A percentile compares a stretch with the other conserved stretches of the same genome.
Conservation (phyloP, 192 early-diverging fungal species). For the Coemansia sp. region DNA sequence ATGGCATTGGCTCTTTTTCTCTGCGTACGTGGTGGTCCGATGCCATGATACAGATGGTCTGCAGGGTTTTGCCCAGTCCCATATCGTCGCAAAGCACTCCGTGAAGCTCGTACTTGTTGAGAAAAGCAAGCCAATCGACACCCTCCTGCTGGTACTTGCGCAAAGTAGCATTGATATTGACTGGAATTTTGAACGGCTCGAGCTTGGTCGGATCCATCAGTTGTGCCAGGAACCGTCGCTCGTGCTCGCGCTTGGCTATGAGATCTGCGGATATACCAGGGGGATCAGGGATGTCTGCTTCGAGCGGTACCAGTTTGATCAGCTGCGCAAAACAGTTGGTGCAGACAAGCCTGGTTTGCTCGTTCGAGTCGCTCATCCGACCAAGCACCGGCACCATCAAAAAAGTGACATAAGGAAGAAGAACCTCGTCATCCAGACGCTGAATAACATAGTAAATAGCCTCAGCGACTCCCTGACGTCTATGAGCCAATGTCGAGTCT, state of each 20-base stretch:
- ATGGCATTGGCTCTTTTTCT: constrained; percentile 72
- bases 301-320: constrained; percentile 93
- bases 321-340: constrained; percentile 95
- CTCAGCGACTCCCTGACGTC: constrained; percentile 90
- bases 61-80: constrained; percentile 97
- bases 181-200: constrained; percentile 82
- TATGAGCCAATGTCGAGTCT: constrained; percentile 62
- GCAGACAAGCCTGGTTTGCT: constrained; percentile 81
- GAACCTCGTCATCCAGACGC: constrained; percentile 71
- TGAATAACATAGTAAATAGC: constrained; percentile 78
- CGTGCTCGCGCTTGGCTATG: constrained; percentile 77
- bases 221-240: constrained; percentile 92
- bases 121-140: constrained; percentile 97
- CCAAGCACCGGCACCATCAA: constrained; percentile 94
- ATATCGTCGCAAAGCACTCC: constrained; percentile 99
- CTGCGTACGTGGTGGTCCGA: constrained; percentile 80
- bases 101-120: constrained; percentile 95
- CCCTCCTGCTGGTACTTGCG: constrained; percentile 98
- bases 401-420: constrained; percentile 98
- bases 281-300: constrained; percentile 93
- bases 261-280: constrained; percentile 79
- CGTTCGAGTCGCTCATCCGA: constrained; percentile 95
- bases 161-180: constrained; percentile 89
- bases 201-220: constrained; percentile 86
- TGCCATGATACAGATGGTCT: constrained; percentile 93